Base-by-base conservation (phyloP, 208 protist genomes). In the Trypanosoma melophagium region DNA sequence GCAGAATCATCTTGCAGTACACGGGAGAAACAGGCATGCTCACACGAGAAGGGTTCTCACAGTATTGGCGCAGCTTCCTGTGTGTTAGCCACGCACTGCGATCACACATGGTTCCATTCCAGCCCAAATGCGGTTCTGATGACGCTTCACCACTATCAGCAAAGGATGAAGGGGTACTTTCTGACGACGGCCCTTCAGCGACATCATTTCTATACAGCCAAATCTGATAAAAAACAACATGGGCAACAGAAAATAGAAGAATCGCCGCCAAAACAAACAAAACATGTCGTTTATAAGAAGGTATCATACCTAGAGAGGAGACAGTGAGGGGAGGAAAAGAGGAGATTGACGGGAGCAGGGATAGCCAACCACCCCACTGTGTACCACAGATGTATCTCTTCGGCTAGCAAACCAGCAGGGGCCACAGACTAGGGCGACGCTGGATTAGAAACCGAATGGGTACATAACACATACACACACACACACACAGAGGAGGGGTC, bases 391-490 rank as follows among this genome's bases (percentile, higher is more conserved):
- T 24, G 25, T 9, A 49, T 69, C 63, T 69, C 53, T 69, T 69
- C 63, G 63, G 53, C 50, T 41, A 69, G 63, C 63, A 69, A 69
- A 69, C 51, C 63, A 52, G 50, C 53, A 59, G 41, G 60, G 22
- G 41, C 41, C 63, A 69, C 40, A n/a, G 9, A 4, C 21, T 12
- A 53, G 16, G 63, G 10, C 50, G 17, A 28, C 22, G 19, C 41
- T 41, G 53, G 63, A 69, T 69, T 69, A 69, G 63, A 69, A 69
- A 52, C 53, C 63, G 63, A 69, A 69, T 69, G 12, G 21, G 1
- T 54, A 41, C 40, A 24, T 21, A n/a, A 17, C 40, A 19, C 40
- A 35, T 5, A 35, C n/a, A 35, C n/a, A n/a, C n/a, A n/a, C n/a
- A n/a, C n/a, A 19, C 40, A 35, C 28, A 35, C n/a, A 35, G 24